Conservation (phyloP, 2,329 filamentous ascomycete species). For the Aspergillus pseudonomiae region DNA sequence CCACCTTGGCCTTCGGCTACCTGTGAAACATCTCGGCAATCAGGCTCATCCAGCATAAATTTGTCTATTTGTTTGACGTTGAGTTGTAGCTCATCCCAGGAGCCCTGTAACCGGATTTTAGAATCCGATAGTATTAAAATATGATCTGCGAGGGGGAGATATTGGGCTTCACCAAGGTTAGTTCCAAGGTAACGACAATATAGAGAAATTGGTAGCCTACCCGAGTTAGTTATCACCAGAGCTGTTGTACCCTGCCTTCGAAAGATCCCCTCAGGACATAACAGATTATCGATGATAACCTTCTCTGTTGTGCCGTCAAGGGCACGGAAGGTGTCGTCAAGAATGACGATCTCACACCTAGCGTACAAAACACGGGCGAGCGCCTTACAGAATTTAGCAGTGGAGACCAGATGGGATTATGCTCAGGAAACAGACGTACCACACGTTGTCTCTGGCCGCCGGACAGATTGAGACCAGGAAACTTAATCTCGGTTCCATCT, state of each 20-base stretch:
- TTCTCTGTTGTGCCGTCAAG: neutral
- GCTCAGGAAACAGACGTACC: neutral
- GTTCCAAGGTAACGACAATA: neutral
- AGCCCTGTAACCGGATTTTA: neutral
- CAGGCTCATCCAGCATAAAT: neutral
- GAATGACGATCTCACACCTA: neutral
- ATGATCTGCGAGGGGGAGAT: neutral
- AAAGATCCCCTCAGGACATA: neutral
- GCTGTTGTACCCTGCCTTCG: neutral
- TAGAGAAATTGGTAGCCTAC: neutral
- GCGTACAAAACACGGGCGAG: constrained; percentile 7
- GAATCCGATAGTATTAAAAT: neutral
- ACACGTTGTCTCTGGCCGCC: constrained; percentile 7
- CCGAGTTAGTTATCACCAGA: neutral
- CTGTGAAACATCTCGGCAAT: neutral
- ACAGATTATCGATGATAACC: neutral
- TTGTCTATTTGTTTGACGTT: neutral
- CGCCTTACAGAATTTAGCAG: neutral
- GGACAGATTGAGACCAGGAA: neutral
- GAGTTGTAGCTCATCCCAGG: neutral
- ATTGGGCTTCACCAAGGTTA: neutral
- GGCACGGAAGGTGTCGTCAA: constrained; percentile 6
- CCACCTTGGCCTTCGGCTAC: neutral
- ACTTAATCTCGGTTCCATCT: neutral
- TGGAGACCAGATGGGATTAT: too few species aligned